A percentile compares a stretch with the other conserved stretches of the same genome.
These are phyloP conservation scores for Phytophthora colocasiae DNA, from an alignment of 352 stramenopile genomes.

Conservation along the genomic window DNA sequence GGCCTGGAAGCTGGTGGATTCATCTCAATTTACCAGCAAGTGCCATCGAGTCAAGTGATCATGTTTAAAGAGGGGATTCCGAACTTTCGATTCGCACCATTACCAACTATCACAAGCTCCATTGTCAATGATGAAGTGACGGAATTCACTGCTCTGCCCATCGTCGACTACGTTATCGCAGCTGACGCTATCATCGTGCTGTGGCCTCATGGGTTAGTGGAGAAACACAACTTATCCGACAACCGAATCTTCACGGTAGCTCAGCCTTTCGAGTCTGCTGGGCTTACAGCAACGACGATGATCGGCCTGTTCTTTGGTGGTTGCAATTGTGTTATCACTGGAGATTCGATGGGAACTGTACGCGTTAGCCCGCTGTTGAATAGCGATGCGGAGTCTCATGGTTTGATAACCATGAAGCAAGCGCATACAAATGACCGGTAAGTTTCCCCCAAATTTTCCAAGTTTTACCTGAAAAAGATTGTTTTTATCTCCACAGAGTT, in stretches of 20 bases:
- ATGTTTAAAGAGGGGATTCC: slow-evolving; percentile 30
- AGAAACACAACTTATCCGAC: slow-evolving; percentile 38
- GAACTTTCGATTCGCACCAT: slow-evolving; percentile 25
- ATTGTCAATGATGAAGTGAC: neutral
- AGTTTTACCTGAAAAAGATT: neutral
- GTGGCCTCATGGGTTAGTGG: slow-evolving; percentile 42
- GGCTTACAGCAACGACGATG: slow-evolving; percentile 25
- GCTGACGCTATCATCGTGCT: slow-evolving; percentile 36
- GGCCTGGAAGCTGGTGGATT: slow-evolving; percentile 1
- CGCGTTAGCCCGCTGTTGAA: slow-evolving; percentile 19
- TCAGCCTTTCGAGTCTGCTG: slow-evolving; percentile 14
- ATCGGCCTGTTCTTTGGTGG: slow-evolving; percentile 18
- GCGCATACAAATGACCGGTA: slow-evolving; percentile 37
- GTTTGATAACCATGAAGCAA: slow-evolving; percentile 23
- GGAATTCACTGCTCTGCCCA: slow-evolving; percentile 1
- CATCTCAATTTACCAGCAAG: slow-evolving; percentile 41
- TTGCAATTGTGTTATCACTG: slow-evolving; percentile 17
- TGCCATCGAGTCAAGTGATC: slow-evolving; percentile 35
- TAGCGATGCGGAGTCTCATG: neutral
- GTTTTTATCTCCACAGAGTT: slow-evolving; percentile 14
- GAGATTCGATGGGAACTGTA: slow-evolving; percentile 30
- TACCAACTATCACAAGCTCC: slow-evolving; percentile 9
- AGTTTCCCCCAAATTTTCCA: slow-evolving; percentile 1
- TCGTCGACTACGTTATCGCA: slow-evolving; percentile 34
- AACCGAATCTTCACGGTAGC: slow-evolving; percentile 39